Evolutionary conservation across 176 grass and related monocot genomes (phyloP).

Genomic region (Phyllostachys edulis): DNA sequence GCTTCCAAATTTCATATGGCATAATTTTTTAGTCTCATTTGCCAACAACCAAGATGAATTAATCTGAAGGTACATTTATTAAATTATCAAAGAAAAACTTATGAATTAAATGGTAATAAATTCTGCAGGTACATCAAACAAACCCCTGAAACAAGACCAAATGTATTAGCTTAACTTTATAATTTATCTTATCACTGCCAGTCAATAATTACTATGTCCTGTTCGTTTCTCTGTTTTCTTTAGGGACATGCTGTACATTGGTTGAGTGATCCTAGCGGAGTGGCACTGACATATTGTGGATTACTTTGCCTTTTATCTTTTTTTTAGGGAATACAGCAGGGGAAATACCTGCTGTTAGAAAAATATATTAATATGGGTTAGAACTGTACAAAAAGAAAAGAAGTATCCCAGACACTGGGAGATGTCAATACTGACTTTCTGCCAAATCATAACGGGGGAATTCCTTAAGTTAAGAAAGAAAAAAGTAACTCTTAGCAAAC

Average conservation of each 20-base stretch:
- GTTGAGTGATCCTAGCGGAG: neutral
- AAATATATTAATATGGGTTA: neutral
- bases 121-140: neutral
- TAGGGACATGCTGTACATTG: neutral
- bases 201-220: neutral
- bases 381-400: neutral
- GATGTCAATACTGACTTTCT: neutral
- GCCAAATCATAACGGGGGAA: too few species aligned
- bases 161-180: neutral
- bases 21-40: neutral
- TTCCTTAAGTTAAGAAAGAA: too few species aligned
- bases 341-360: too few species aligned
- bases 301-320: neutral
- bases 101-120: neutral
- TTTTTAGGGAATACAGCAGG: too few species aligned
- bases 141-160: neutral
- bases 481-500: neutral
- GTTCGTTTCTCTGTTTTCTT: neutral
- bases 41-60: too few species aligned
- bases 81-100: neutral
- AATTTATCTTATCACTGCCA: neutral
- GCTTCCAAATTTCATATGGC: neutral
- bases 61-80: neutral
- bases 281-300: neutral
- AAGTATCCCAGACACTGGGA: neutral